phyloP scores from a whole-genome alignment of 2,329 filamentous ascomycete species.

The Microcyclospora pomicola region DNA sequence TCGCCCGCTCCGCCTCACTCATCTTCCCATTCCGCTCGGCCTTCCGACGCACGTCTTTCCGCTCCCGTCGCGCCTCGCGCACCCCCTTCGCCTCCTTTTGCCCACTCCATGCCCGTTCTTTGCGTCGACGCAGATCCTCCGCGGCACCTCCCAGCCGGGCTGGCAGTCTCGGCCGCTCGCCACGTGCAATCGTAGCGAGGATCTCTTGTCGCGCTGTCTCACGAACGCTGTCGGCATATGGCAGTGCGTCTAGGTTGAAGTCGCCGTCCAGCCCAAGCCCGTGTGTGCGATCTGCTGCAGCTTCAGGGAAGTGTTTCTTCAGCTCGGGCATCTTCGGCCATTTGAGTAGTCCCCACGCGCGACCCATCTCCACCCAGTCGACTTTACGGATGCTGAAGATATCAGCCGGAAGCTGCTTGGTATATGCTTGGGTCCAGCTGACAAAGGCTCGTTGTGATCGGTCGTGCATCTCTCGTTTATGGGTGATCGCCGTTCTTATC shows the following conservation, averaged over 20 bases:
- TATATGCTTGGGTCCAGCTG: slow-evolving; percentile 83
- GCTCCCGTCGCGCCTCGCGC: slow-evolving; percentile 21
- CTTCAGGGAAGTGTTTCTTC: slow-evolving; percentile 28
- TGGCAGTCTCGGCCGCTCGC: slow-evolving; percentile 12
- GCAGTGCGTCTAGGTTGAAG: slow-evolving; percentile 26
- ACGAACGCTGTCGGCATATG: slow-evolving; percentile 32
- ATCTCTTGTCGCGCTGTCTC: slow-evolving; percentile 30
- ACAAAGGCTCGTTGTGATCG: slow-evolving; percentile 87
- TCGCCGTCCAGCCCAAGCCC: slow-evolving; percentile 22
- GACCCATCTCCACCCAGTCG: slow-evolving; percentile 70
- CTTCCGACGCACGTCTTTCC: slow-evolving; percentile 20
- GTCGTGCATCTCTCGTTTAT: slow-evolving; percentile 60
- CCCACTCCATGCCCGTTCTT: slow-evolving; percentile 24
- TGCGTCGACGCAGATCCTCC: slow-evolving; percentile 16
- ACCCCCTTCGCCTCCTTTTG: slow-evolving; percentile 24
- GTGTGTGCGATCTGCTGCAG: slow-evolving; percentile 27
- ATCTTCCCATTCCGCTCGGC: slow-evolving; percentile 19
- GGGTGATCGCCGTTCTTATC: slow-evolving; percentile 47
- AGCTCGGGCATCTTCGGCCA: slow-evolving; percentile 88
- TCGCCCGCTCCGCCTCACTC: slow-evolving; percentile 16
- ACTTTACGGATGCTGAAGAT: slow-evolving; percentile 77
- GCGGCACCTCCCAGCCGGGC: slow-evolving; percentile 18
- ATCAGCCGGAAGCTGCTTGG: slow-evolving; percentile 76
- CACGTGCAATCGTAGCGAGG: slow-evolving; percentile 14
- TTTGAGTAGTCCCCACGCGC: slow-evolving; percentile 72